A percentile compares a stretch with the other conserved stretches of the same genome.
phyloP scores from a whole-genome alignment of 2,329 filamentous ascomycete species.

The Pseudogymnoascus sp. region DNA sequence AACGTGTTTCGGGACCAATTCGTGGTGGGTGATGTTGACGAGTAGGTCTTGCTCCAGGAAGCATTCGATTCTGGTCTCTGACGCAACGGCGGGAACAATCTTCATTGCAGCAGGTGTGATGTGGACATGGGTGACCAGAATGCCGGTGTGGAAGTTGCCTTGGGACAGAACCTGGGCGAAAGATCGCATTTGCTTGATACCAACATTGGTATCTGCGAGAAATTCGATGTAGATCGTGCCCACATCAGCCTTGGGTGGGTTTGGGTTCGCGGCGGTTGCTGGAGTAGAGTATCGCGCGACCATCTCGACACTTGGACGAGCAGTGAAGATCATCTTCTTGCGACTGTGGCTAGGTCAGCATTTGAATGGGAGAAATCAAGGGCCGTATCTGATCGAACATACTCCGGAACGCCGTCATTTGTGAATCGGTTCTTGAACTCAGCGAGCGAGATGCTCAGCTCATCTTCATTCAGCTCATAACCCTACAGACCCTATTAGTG shows the following conservation, averaged over 20 bases:
- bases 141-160: slow-evolving; percentile 78
- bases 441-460: slow-evolving; percentile 79
- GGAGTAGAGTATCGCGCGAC: slow-evolving; percentile 72
- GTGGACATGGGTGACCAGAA: slow-evolving; percentile 76
- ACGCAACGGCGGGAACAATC: slow-evolving; percentile 68
- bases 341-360: slow-evolving; percentile 46
- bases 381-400: slow-evolving; percentile 29
- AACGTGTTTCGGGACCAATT: slow-evolving; percentile 90
- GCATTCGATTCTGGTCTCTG: slow-evolving; percentile 76
- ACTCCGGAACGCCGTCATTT: slow-evolving; percentile 71
- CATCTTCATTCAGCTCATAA: slow-evolving; percentile 83
- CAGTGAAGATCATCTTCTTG: slow-evolving; percentile 76
- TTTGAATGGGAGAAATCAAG: slow-evolving; percentile 14
- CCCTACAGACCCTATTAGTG: slow-evolving; percentile 49
- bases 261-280: slow-evolving; percentile 57
- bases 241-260: slow-evolving; percentile 60
- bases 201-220: slow-evolving; percentile 67
- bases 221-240: slow-evolving; percentile 94
- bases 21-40: slow-evolving; percentile 97
- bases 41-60: slow-evolving; percentile 93
- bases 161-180: slow-evolving; percentile 77
- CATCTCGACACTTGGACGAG: slow-evolving; percentile 76
- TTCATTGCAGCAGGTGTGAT: slow-evolving; percentile 84
- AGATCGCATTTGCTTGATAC: slow-evolving; percentile 82
- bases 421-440: slow-evolving; percentile 67